Evolutionary conservation across 768 basidiomycete genomes (phyloP).

Genomic region (Termitomyces sp.): DNA sequence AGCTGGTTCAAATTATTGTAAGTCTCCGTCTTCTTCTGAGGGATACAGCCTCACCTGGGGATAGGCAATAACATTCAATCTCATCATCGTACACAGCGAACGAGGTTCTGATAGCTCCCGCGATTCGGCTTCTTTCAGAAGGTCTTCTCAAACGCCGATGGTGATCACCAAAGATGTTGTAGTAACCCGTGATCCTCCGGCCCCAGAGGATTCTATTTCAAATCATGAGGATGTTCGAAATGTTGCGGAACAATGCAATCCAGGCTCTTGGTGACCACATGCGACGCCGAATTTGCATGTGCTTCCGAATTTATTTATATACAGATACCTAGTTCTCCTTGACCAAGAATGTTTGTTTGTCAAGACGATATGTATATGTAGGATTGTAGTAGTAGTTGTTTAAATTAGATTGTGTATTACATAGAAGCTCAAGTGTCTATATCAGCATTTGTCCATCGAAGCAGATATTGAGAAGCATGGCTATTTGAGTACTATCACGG

Average conservation of each 20-base stretch:
- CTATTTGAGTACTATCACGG: no score
- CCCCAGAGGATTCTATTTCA: background rate
- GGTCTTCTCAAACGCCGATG: constrained; percentile 1
- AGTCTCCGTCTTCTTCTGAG: background rate
- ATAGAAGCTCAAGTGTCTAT: background rate
- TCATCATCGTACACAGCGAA: constrained; percentile 7
- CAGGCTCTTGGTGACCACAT: background rate
- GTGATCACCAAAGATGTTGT: constrained; percentile 10
- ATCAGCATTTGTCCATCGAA: background rate
- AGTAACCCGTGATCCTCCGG: constrained; percentile 3
- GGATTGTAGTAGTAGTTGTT: background rate
- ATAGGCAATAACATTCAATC: constrained; percentile 10
- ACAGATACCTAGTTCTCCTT: background rate
- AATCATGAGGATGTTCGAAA: background rate
- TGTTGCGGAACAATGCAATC: background rate
- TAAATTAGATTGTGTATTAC: background rate
- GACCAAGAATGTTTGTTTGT: background rate
- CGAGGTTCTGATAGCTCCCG: background rate
- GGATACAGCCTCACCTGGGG: background rate
- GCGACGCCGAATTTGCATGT: background rate
- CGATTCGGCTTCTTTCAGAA: constrained; percentile 1
- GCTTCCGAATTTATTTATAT: background rate
- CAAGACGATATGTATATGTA: background rate
- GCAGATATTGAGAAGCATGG: background rate
- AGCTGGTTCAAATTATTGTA: constrained; percentile 11